Evolutionary conservation across 345 rosid genomes (phyloP).

Genomic region (Reutealis trisperma): DNA sequence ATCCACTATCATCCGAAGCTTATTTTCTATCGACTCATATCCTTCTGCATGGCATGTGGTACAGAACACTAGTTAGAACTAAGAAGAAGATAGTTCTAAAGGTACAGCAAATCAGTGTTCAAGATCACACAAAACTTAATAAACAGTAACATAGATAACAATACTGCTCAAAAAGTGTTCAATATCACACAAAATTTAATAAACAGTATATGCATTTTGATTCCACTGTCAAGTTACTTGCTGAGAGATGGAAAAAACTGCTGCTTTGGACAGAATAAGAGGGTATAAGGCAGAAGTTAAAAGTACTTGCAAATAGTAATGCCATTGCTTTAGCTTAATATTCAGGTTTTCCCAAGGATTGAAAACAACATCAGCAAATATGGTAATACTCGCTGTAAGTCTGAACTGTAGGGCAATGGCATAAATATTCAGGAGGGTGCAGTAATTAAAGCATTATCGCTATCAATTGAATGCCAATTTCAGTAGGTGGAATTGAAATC

Average conservation of each 20-base stretch:
- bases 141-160: no score
- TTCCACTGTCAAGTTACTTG: neutral
- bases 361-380: neutral
- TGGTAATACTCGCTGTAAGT: neutral
- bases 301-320: neutral
- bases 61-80: neutral
- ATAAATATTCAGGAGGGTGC: neutral
- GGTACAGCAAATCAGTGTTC: neutral
- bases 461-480: neutral
- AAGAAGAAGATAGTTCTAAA: neutral
- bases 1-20: conserved; percentile 24
- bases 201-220: no score
- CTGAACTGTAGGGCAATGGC: neutral
- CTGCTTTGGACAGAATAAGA: neutral
- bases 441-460: neutral
- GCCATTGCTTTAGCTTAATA: neutral
- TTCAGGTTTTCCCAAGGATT: neutral
- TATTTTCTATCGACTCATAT: conserved; percentile 1
- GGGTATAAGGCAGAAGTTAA: neutral
- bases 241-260: neutral
- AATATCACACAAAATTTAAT: no score
- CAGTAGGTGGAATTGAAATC: neutral
- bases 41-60: conserved; percentile 2
- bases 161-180: no score
- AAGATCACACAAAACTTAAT: neutral